A percentile compares a stretch with the other conserved stretches of the same genome.
Conservation (phyloP, 2,329 filamentous ascomycete species). For the Neofusicoccum sp. region DNA sequence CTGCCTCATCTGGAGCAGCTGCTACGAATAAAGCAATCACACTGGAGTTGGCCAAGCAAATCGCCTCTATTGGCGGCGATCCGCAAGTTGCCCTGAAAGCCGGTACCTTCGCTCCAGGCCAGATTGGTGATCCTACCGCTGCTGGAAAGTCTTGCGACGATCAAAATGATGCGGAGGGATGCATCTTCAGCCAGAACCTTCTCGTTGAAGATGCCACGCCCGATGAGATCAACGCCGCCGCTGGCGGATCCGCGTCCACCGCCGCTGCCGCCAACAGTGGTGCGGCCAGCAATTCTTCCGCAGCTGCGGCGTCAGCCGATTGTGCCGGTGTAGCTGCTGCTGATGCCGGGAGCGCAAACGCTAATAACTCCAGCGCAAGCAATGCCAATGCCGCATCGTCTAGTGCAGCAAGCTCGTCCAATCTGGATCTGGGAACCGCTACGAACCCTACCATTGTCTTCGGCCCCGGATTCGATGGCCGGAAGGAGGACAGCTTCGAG, state of each 20-base stretch:
- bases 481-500: constrained; percentile 48
- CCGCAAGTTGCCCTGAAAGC: constrained; percentile 62
- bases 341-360: constrained; percentile 23
- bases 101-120: constrained; percentile 62
- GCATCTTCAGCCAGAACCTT: constrained; percentile 57
- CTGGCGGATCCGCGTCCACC: constrained; percentile 34
- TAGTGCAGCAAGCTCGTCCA: not conserved
- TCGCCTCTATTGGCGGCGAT: constrained; percentile 64
- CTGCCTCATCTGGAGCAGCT: constrained; percentile 60
- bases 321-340: constrained; percentile 41
- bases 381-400: not conserved
- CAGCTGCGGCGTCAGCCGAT: constrained; percentile 6
- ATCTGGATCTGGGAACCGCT: constrained; percentile 51
- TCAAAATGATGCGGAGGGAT: constrained; percentile 52
- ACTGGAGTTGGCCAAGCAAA: constrained; percentile 61
- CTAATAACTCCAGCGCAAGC: not conserved
- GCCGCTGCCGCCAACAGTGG: constrained; percentile 25
- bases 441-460: constrained; percentile 54
- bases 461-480: constrained; percentile 52
- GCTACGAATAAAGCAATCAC: constrained; percentile 64
- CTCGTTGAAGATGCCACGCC: constrained; percentile 58
- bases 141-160: constrained; percentile 58
- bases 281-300: constrained; percentile 31
- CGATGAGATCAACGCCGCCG: constrained; percentile 55
- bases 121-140: constrained; percentile 54